Evolutionary conservation across 495 filamentous ascomycete species (phyloP).

Genomic region (Niebla homalea): DNA sequence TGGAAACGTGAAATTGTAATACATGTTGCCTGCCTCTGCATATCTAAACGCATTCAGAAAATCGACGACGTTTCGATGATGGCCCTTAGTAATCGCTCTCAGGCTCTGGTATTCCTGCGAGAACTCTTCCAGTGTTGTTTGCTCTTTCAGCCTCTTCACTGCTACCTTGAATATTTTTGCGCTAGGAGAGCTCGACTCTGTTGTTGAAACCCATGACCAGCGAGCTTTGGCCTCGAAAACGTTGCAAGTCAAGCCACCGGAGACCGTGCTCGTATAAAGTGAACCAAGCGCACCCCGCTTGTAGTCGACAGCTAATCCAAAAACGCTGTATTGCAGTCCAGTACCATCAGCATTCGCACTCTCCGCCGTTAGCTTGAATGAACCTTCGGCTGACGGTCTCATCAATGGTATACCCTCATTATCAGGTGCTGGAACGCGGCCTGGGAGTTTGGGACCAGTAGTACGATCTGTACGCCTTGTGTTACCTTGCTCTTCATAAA

Average conservation of each 20-base stretch:
- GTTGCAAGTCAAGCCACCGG: neutral
- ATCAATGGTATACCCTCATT: too few relatives aligned
- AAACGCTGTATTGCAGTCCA: neutral
- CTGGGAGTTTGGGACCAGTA: neutral
- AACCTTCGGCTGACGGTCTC: too few relatives aligned
- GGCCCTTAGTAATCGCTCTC: neutral
- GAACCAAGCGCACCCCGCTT: neutral
- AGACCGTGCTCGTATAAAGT: neutral
- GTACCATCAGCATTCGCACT: neutral
- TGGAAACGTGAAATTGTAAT: neutral
- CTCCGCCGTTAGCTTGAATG: neutral
- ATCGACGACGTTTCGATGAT: neutral
- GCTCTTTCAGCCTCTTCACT: neutral
- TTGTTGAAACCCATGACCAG: neutral
- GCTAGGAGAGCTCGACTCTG: neutral
- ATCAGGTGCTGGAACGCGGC: neutral
- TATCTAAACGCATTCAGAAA: neutral
- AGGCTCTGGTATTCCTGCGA: neutral
- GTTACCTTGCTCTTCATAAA: too few relatives aligned
- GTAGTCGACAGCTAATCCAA: neutral
- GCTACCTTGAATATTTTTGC: neutral
- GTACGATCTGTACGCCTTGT: neutral
- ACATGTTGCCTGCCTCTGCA: neutral
- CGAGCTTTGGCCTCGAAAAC: neutral
- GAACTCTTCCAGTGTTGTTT: neutral